phyloP scores from a whole-genome alignment of 2,329 filamentous ascomycete species.

The Scytalidium lignicola region DNA sequence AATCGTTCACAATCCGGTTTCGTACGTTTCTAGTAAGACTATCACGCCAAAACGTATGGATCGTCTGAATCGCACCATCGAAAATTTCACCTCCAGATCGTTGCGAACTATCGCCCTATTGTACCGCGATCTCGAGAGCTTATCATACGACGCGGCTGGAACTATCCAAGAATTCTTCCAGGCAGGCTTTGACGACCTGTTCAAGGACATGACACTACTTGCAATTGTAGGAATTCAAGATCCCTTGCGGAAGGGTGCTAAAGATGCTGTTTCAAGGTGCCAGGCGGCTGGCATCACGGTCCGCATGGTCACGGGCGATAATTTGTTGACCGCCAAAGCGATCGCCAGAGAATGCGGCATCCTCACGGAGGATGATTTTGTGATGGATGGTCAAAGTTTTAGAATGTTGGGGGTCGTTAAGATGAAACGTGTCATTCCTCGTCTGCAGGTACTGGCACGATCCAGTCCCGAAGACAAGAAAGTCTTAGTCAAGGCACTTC shows the following conservation, averaged over 20 bases:
- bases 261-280: no score
- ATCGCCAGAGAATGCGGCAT: no score
- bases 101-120: conserved; percentile 71
- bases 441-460: conserved; percentile 57
- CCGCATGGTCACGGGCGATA: no score
- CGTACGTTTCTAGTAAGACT: conserved; percentile 44
- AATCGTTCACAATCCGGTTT: conserved; percentile 54
- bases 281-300: no score
- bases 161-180: conserved; percentile 52
- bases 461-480: conserved; percentile 38
- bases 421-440: conserved; percentile 54
- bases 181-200: conserved; percentile 62
- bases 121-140: conserved; percentile 66
- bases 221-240: conserved; percentile 66
- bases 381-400: conserved; percentile 67
- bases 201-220: conserved; percentile 68
- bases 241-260: no score
- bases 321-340: no score
- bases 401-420: conserved; percentile 54
- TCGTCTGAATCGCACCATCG: conserved; percentile 48
- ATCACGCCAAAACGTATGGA: conserved; percentile 54
- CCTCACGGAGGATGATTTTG: conserved; percentile 43
- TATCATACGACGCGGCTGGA: conserved; percentile 56
- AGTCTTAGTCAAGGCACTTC: conserved; percentile 35
- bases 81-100: conserved; percentile 60